A percentile compares a stretch with the other conserved stretches of the same genome.
These are phyloP conservation scores for Debaryomyces tyrocola DNA, from an alignment of 805 yeast genomes.

Conservation along the genomic window DNA sequence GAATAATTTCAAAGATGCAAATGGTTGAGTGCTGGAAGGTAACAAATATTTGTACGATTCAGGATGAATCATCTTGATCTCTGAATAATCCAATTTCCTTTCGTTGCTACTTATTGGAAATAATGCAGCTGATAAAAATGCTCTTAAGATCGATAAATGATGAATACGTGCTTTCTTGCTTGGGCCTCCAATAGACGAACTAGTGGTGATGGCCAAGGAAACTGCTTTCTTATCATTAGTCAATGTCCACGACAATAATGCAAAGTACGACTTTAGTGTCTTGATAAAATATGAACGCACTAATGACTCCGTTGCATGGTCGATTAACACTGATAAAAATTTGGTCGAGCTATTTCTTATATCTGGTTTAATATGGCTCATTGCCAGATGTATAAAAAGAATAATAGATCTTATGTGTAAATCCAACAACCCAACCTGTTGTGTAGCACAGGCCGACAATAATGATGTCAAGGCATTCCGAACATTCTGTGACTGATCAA, in stretches of 20 bases:
- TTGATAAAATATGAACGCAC: constrained; percentile 68
- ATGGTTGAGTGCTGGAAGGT: constrained; percentile 63
- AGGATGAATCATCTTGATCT: constrained; percentile 38
- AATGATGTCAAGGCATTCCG: constrained; percentile 55
- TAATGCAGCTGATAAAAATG: constrained; percentile 47
- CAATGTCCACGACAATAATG: constrained; percentile 73
- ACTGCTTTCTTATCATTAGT: constrained; percentile 35
- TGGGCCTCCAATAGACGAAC: constrained; percentile 31
- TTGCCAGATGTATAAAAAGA: constrained; percentile 82
- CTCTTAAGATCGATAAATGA: constrained; percentile 44
- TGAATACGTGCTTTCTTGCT: constrained; percentile 36
- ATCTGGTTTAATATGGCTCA: constrained; percentile 84
- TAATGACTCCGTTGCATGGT: constrained; percentile 52
- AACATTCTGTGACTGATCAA: constrained; percentile 68
- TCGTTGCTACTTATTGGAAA: constrained; percentile 19
- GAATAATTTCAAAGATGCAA: constrained; percentile 60
- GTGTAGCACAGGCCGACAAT: constrained; percentile 46
- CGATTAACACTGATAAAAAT: constrained; percentile 61
- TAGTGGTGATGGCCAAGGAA: constrained; percentile 35
- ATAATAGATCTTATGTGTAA: constrained; percentile 60
- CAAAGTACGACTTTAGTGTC: constrained; percentile 64
- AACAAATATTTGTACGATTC: constrained; percentile 52
- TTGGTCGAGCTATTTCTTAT: constrained; percentile 75
- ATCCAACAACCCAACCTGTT: constrained; percentile 55
- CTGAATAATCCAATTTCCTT: constrained; percentile 12